A percentile compares a stretch with the other conserved stretches of the same genome.
These are phyloP conservation scores for Amanita rimosa DNA, from an alignment of 768 basidiomycete genomes.

Conservation along the genomic window DNA sequence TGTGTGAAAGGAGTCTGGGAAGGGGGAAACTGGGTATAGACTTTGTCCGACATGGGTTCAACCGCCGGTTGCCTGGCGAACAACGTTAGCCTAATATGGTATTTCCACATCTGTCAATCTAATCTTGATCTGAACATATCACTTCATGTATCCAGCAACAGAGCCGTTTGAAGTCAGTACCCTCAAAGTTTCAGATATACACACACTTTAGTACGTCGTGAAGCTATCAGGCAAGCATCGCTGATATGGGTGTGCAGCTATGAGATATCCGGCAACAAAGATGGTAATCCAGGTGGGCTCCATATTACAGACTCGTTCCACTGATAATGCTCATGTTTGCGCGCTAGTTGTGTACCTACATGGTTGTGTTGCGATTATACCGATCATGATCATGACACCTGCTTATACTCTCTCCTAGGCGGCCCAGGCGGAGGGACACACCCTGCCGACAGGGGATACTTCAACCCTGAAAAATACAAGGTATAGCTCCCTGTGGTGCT, in stretches of 20 bases:
- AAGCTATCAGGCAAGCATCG: neutral
- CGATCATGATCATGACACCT: neutral
- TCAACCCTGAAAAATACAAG: conserved; percentile 81
- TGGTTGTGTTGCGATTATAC: conserved; percentile 26
- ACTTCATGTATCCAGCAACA: conserved; percentile 54
- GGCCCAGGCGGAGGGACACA: conserved; percentile 77
- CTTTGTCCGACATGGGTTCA: conserved; percentile 14
- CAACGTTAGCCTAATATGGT: neutral
- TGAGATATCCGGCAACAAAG: conserved; percentile 69
- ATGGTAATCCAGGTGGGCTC: conserved; percentile 57
- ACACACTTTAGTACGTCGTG: conserved; percentile 55
- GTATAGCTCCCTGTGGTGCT: conserved; percentile 19
- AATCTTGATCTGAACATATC: no score
- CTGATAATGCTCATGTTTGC: neutral
- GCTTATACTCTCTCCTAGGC: conserved; percentile 23
- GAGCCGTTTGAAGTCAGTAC: conserved; percentile 53
- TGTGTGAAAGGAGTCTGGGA: conserved; percentile 17
- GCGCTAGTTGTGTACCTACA: conserved; percentile 66
- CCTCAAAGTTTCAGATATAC: conserved; percentile 64
- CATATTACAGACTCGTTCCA: neutral
- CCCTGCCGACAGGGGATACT: conserved; percentile 61
- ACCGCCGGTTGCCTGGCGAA: no score
- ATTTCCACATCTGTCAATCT: neutral
- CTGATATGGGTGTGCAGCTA: conserved; percentile 40
- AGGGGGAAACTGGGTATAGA: conserved; percentile 22